phyloP scores from a whole-genome alignment of 129 eudicot genomes.

The Mikania micrantha region DNA sequence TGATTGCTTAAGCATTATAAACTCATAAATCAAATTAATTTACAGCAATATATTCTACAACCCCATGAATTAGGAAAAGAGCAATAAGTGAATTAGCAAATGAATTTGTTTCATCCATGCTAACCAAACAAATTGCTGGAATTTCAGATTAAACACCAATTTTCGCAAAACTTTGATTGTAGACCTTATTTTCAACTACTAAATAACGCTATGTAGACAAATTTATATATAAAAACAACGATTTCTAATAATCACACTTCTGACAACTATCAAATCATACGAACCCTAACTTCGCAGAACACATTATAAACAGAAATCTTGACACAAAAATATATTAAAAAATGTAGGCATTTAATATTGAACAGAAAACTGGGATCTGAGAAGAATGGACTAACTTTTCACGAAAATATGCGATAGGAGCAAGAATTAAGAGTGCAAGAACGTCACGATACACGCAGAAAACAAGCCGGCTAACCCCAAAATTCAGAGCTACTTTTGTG shows the following conservation, averaged over 20 bases:
- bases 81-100: not conserved
- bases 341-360: not conserved
- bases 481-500: constrained; percentile 87
- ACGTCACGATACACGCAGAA: constrained; percentile 85
- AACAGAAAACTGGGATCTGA: not conserved
- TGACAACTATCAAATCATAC: not conserved
- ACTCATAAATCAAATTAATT: too few relatives aligned
- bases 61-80: too few relatives aligned
- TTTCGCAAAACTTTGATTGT: not conserved
- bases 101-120: not conserved
- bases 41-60: too few relatives aligned
- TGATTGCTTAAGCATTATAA: too few relatives aligned
- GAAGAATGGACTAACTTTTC: constrained; percentile 49
- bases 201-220: not conserved
- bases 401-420: constrained; percentile 72
- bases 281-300: not conserved
- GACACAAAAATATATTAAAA: not conserved
- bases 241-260: not conserved
- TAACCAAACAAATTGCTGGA: not conserved
- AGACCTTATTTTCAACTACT: not conserved
- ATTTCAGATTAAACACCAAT: not conserved
- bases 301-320: not conserved
- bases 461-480: constrained; percentile 72
- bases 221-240: not conserved
- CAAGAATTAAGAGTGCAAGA: constrained; percentile 73